Evolutionary conservation across 306 rosid species (phyloP).

Genomic region (Coriaria nepalensis): DNA sequence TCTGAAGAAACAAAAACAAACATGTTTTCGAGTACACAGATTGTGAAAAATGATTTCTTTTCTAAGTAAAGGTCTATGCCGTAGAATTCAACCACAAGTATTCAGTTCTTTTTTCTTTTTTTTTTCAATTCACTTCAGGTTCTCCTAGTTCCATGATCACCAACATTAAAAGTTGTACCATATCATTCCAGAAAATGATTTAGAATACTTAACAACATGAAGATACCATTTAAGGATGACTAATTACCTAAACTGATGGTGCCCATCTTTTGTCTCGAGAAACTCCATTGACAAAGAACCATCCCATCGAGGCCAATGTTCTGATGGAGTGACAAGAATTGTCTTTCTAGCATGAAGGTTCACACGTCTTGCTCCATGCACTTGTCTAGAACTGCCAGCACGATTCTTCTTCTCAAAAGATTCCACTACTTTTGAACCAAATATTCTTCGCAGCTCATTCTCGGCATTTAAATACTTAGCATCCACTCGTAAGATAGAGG

Average conservation of each 20-base stretch:
- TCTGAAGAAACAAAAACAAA: no score
- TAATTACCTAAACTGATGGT: conserved; percentile 57
- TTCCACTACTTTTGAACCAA: conserved; percentile 91
- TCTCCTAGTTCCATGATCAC: no score
- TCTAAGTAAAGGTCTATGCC: no score
- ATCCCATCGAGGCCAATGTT: conserved; percentile 83
- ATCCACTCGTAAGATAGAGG: conserved; percentile 50
- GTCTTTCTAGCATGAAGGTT: conserved; percentile 55
- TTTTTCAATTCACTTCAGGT: no score
- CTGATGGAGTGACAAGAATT: conserved; percentile 60
- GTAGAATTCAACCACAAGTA: no score
- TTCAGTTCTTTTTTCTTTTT: no score
- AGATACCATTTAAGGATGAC: conserved; percentile 10
- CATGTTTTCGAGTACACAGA: no score
- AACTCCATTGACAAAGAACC: conserved; percentile 82
- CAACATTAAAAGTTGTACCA: no score
- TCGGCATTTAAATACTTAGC: conserved; percentile 82
- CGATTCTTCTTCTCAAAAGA: conserved; percentile 71
- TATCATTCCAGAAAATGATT: no score
- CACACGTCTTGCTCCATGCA: conserved; percentile 63
- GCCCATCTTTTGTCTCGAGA: conserved; percentile 47
- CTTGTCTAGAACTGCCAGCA: conserved; percentile 68
- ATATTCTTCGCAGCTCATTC: conserved; percentile 75
- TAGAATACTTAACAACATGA: no score
- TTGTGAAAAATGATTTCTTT: no score